Evolutionary conservation across 1,284 basidiomycete genomes (phyloP).

Genomic region (Trametes hirsuta): DNA sequence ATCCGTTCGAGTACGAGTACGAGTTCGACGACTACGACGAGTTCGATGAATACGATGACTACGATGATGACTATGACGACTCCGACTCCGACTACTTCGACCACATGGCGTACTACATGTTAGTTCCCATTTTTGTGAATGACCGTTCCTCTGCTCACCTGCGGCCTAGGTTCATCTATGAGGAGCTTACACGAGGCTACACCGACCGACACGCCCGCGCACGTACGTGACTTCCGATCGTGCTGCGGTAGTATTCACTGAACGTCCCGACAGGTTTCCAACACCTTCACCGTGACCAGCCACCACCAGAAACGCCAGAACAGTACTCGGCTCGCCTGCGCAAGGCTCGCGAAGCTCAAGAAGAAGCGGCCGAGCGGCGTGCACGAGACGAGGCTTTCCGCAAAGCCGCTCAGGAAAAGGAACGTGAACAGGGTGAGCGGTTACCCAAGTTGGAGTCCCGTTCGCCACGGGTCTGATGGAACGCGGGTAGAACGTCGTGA

Average conservation of each 20-base stretch:
- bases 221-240: constrained; percentile 25
- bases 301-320: constrained; percentile 46
- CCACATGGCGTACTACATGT: constrained; percentile 49
- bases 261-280: constrained; percentile 7
- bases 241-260: not conserved
- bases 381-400: constrained; percentile 47
- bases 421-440: constrained; percentile 56
- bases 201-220: constrained; percentile 33
- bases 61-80: constrained; percentile 37
- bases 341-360: constrained; percentile 52
- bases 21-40: constrained; percentile 39
- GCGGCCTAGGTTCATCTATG: constrained; percentile 48
- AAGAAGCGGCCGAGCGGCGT: constrained; percentile 54
- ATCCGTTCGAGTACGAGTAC: constrained; percentile 20
- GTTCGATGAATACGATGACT: constrained; percentile 34
- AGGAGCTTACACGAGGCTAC: constrained; percentile 46
- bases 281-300: constrained; percentile 20
- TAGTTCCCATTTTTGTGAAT: constrained; percentile 7
- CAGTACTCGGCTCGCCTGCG: constrained; percentile 56
- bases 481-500: constrained; percentile 46
- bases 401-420: constrained; percentile 48
- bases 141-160: not conserved
- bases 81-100: constrained; percentile 31
- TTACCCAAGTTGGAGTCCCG: not conserved
- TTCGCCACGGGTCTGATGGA: not conserved